phyloP scores from a whole-genome alignment of 176 grass and related monocot species.

The Oryza glumipatula region DNA sequence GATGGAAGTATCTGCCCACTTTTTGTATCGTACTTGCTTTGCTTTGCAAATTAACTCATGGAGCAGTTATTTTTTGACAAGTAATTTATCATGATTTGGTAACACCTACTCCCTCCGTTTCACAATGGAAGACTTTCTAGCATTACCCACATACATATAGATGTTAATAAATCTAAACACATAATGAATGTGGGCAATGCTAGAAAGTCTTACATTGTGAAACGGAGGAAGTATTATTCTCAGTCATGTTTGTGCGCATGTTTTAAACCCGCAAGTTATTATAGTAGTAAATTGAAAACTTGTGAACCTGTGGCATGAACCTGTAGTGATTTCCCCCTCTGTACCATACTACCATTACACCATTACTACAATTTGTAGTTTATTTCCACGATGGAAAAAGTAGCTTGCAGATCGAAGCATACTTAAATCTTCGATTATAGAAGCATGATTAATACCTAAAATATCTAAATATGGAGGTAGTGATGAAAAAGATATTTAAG shows the following conservation, averaged over 20 bases:
- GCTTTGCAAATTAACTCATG: not conserved
- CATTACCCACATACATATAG: too few species aligned
- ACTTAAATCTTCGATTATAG: not conserved
- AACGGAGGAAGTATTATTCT: too few species aligned
- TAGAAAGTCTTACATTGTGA: too few species aligned
- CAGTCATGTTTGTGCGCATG: too few species aligned
- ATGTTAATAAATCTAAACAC: too few species aligned
- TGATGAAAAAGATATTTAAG: conserved; percentile 4
- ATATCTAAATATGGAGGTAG: conserved; percentile 1
- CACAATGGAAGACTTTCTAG: too few species aligned
- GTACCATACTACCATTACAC: not conserved
- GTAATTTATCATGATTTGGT: not conserved
- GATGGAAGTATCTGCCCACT: not conserved
- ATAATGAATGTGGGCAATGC: too few species aligned
- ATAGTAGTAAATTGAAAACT: too few species aligned
- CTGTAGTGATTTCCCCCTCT: not conserved
- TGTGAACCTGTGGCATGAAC: too few species aligned
- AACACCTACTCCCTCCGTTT: not conserved
- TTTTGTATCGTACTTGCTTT: not conserved
- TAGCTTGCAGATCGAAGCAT: not conserved
- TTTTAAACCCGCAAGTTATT: too few species aligned
- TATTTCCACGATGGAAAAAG: not conserved
- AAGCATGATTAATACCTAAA: not conserved
- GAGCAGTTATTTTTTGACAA: not conserved
- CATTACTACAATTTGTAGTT: not conserved